These are phyloP conservation scores for Glebionis coronaria DNA, from an alignment of 129 eudicot species.

Conservation along the genomic window DNA sequence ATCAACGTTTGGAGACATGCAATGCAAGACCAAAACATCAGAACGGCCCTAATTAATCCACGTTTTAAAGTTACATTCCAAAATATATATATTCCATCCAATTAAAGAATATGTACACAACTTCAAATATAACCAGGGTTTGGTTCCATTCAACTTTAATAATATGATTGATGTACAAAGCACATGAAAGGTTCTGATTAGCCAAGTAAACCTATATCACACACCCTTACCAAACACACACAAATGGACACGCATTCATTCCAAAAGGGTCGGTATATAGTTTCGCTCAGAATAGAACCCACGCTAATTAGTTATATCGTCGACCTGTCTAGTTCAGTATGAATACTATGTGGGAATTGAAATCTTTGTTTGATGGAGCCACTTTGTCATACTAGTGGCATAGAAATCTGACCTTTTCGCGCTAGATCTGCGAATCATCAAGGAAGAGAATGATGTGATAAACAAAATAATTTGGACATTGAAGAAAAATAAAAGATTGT, in stretches of 20 bases:
- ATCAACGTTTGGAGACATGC: conserved; percentile 39
- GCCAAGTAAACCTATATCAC: conserved; percentile 29
- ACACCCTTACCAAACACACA: conserved; percentile 27
- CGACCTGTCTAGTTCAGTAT: neutral
- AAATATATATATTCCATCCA: neutral
- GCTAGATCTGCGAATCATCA: conserved; percentile 8
- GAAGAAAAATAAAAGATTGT: conserved; percentile 19
- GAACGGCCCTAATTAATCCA: conserved; percentile 37
- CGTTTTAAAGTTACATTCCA: conserved; percentile 4
- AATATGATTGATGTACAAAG: conserved; percentile 21
- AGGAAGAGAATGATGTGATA: conserved; percentile 27
- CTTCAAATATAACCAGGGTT: conserved; percentile 17
- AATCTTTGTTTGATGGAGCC: neutral
- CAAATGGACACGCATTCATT: conserved; percentile 15
- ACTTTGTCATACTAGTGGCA: neutral
- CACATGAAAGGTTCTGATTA: conserved; percentile 33
- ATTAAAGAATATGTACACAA: conserved; percentile 8
- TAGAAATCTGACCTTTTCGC: neutral
- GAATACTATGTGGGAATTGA: neutral
- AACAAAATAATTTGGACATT: conserved; percentile 4
- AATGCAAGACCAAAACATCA: conserved; percentile 24
- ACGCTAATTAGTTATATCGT: neutral
- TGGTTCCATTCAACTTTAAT: conserved; percentile 23
- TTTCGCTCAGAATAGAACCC: neutral
- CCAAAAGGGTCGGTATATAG: neutral